These are phyloP conservation scores for Apiotrichum gracile DNA, from an alignment of 1,284 basidiomycete species.

Conservation along the genomic window DNA sequence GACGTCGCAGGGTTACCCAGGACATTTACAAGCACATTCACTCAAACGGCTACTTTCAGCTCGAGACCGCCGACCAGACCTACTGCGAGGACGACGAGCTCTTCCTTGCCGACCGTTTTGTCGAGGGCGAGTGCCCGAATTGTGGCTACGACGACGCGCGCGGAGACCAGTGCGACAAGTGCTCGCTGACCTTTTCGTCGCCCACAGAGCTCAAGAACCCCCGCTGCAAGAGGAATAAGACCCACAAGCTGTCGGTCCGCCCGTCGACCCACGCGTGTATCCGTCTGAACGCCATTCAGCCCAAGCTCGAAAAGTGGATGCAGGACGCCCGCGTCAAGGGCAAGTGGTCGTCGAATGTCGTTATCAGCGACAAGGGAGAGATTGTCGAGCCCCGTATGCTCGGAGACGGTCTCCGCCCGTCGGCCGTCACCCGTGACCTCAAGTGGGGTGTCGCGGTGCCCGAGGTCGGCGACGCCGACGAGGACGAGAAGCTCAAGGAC, in stretches of 20 bases:
- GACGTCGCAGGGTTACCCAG: slow-evolving; percentile 67
- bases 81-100: slow-evolving; percentile 87
- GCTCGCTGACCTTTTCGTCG: slow-evolving; percentile 80
- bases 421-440: slow-evolving; percentile 88
- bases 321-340: slow-evolving; percentile 70
- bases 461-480: slow-evolving; percentile 58
- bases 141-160: slow-evolving; percentile 88
- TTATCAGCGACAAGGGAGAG: slow-evolving; percentile 77
- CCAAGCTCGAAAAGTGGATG: slow-evolving; percentile 83
- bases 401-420: slow-evolving; percentile 71
- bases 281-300: slow-evolving; percentile 76
- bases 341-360: slow-evolving; percentile 87
- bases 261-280: slow-evolving; percentile 93
- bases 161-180: slow-evolving; percentile 97
- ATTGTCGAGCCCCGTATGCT: slow-evolving; percentile 88
- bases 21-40: slow-evolving; percentile 78
- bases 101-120: slow-evolving; percentile 92
- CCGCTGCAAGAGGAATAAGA: slow-evolving; percentile 82
- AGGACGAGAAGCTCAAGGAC: slow-evolving; percentile 75
- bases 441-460: slow-evolving; percentile 96
- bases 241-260: slow-evolving; percentile 67
- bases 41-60: slow-evolving; percentile 67
- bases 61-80: slow-evolving; percentile 81
- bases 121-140: slow-evolving; percentile 88
- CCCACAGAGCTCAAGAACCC: slow-evolving; percentile 91